Conservation (phyloP, 805 yeast genomes). For the Candida easanensis region DNA sequence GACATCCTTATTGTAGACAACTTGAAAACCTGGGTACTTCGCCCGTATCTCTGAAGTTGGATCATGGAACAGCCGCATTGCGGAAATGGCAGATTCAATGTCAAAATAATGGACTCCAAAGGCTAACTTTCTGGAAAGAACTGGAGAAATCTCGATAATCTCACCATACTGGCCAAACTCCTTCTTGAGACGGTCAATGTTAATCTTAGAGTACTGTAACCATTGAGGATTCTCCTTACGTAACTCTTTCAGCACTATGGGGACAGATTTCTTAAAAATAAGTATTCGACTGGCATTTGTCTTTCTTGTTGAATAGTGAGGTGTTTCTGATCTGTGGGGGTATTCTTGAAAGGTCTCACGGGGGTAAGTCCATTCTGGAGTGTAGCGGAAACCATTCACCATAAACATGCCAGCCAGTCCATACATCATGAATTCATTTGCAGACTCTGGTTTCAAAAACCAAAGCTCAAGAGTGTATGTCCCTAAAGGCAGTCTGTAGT, state of each 20-base stretch:
- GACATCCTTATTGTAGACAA: constrained; percentile 66
- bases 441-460: constrained; percentile 53
- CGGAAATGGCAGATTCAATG: constrained; percentile 56
- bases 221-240: not conserved
- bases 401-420: constrained; percentile 51
- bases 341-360: not conserved
- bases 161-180: constrained; percentile 60
- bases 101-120: constrained; percentile 59
- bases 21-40: constrained; percentile 57
- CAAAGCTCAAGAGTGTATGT: constrained; percentile 40
- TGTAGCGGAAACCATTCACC: constrained; percentile 54
- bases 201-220: constrained; percentile 40
- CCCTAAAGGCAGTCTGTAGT: constrained; percentile 20
- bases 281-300: not conserved
- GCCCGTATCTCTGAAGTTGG: constrained; percentile 33
- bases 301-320: not conserved
- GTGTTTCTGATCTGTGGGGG: not conserved
- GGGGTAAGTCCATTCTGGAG: constrained; percentile 43
- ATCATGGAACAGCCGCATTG: constrained; percentile 45
- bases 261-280: constrained; percentile 44
- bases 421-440: constrained; percentile 50
- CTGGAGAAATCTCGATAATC: constrained; percentile 59
- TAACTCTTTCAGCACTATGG: constrained; percentile 42
- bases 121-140: constrained; percentile 63
- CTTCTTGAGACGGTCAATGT: constrained; percentile 38